Conservation (phyloP, 257 asterid genomes). For the Penstemon newberryi region DNA sequence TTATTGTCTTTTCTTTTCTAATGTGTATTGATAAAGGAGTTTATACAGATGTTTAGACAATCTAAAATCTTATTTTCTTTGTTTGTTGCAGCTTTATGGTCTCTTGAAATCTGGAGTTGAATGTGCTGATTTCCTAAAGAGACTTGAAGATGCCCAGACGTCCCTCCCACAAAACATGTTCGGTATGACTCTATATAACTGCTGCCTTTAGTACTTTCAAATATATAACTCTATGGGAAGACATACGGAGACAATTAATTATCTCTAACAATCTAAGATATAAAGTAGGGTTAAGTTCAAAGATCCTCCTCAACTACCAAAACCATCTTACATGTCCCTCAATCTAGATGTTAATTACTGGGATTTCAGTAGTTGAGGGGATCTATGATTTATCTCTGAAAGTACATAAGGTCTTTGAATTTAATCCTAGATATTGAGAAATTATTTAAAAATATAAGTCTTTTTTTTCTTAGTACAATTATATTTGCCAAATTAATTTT, state of each 20-base stretch:
- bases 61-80: slow-evolving; percentile 26
- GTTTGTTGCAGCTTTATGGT: slow-evolving; percentile 62
- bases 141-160: slow-evolving; percentile 76
- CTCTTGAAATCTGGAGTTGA: slow-evolving; percentile 88
- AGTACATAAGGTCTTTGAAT: too few species aligned
- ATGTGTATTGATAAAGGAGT: background rate
- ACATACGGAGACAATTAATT: background rate
- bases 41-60: slow-evolving; percentile 6
- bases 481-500: too few species aligned
- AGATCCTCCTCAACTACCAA: too few species aligned
- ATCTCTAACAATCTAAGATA: background rate
- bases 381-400: slow-evolving; percentile 1
- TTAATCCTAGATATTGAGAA: too few species aligned
- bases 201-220: too few species aligned
- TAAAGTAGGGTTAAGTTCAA: too few species aligned
- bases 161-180: slow-evolving; percentile 58
- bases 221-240: too few species aligned
- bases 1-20: background rate
- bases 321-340: too few species aligned
- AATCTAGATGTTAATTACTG: background rate
- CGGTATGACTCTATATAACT: slow-evolving; percentile 46
- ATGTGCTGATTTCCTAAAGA: slow-evolving; percentile 83
- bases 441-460: too few species aligned
- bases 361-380: background rate
- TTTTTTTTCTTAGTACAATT: too few species aligned